Conservation (phyloP, 495 filamentous ascomycete genomes). For the Astrothelium macrocarpum region DNA sequence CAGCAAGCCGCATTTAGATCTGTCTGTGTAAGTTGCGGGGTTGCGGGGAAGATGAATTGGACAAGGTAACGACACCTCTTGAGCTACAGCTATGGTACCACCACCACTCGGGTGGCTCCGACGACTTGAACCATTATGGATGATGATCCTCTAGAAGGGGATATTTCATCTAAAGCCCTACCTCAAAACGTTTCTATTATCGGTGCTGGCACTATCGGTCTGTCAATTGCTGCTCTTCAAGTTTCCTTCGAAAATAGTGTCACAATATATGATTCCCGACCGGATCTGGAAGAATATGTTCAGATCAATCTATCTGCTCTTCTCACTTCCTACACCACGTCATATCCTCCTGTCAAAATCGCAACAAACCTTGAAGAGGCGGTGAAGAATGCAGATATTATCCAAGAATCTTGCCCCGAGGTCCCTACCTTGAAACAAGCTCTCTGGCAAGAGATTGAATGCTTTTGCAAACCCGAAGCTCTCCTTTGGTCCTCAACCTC, state of each 20-base stretch:
- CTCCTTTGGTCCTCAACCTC: constrained; percentile 51
- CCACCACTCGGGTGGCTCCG: too few species aligned
- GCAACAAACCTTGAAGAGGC: constrained; percentile 35
- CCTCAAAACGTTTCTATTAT: constrained; percentile 39
- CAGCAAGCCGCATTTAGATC: not conserved
- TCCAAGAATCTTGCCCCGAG: constrained; percentile 54
- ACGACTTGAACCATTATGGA: too few species aligned
- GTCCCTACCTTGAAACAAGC: constrained; percentile 40
- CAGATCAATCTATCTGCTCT: constrained; percentile 21
- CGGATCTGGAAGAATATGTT: constrained; percentile 41
- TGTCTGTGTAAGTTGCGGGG: not conserved
- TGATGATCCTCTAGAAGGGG: not conserved
- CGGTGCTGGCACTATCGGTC: constrained; percentile 50
- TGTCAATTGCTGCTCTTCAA: constrained; percentile 50
- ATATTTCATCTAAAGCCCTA: not conserved
- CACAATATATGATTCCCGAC: constrained; percentile 45
- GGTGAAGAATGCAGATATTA: constrained; percentile 38
- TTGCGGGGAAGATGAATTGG: not conserved
- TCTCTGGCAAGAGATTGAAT: constrained; percentile 42
- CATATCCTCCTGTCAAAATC: constrained; percentile 25
- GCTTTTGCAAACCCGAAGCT: constrained; percentile 27
- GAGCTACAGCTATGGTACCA: too few species aligned
- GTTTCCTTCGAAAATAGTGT: constrained; percentile 36
- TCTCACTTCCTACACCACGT: constrained; percentile 12
- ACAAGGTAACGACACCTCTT: not conserved